These are phyloP conservation scores for Zymoseptoria crescenta DNA, from an alignment of 2,329 filamentous ascomycete genomes.

Conservation along the genomic window DNA sequence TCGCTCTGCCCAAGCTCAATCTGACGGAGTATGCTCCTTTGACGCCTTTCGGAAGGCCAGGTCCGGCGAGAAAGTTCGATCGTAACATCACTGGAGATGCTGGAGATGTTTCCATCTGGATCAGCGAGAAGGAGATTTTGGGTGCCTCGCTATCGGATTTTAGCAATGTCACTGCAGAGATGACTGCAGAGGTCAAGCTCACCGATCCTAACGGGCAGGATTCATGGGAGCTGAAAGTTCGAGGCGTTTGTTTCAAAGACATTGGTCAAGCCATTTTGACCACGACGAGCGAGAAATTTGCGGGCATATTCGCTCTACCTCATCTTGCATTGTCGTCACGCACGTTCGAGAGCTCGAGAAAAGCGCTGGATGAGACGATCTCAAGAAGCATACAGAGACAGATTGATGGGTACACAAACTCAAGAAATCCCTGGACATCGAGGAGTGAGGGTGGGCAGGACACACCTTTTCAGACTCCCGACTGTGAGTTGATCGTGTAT, in stretches of 20 bases:
- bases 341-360: slow-evolving; percentile 40
- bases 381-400: slow-evolving; percentile 59
- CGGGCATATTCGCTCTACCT: slow-evolving; percentile 82
- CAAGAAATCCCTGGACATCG: slow-evolving; percentile 67
- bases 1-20: slow-evolving; percentile 40
- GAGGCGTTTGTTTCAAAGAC: slow-evolving; percentile 80
- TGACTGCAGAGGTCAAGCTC: slow-evolving; percentile 62
- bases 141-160: slow-evolving; percentile 26
- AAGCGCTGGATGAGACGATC: slow-evolving; percentile 66
- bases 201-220: slow-evolving; percentile 65
- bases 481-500: slow-evolving; percentile 86
- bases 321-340: slow-evolving; percentile 61
- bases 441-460: slow-evolving; percentile 54
- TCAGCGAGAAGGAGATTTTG: slow-evolving; percentile 48
- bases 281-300: slow-evolving; percentile 85
- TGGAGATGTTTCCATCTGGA: slow-evolving; percentile 61
- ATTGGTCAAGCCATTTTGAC: slow-evolving; percentile 72
- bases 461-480: slow-evolving; percentile 54
- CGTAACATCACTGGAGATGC: slow-evolving; percentile 70
- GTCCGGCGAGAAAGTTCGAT: slow-evolving; percentile 51
- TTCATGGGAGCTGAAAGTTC: slow-evolving; percentile 70
- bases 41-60: slow-evolving; percentile 54
- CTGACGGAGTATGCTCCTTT: slow-evolving; percentile 52
- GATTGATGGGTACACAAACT: slow-evolving; percentile 47
- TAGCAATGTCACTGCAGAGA: slow-evolving; percentile 53